A percentile compares a stretch with the other conserved stretches of the same genome.
Evolutionary conservation across 2,329 filamentous ascomycete species (phyloP).

Genomic region (Trichoderma brevicompactum): DNA sequence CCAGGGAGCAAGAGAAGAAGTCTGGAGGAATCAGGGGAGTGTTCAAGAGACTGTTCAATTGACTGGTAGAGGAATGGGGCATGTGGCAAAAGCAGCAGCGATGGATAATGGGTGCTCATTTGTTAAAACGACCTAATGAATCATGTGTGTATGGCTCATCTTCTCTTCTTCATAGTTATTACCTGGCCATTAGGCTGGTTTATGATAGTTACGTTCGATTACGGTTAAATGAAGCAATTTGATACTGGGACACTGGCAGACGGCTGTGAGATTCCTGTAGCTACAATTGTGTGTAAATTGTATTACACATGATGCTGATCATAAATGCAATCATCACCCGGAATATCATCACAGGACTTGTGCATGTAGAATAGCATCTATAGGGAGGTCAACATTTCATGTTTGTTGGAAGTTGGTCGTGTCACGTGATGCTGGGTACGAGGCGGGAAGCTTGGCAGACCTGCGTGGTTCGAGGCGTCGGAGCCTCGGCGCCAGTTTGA

Average conservation of each 20-base stretch:
- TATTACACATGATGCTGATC: not conserved
- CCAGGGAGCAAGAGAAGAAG: slow-evolving; percentile 38
- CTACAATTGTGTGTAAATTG: not conserved
- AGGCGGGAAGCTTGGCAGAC: too few species aligned
- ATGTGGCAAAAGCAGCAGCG: slow-evolving; percentile 13
- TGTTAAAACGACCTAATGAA: slow-evolving; percentile 28
- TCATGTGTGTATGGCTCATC: slow-evolving; percentile 29
- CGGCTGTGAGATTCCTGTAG: not conserved
- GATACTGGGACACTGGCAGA: not conserved
- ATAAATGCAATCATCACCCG: not conserved
- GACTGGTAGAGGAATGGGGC: slow-evolving; percentile 3
- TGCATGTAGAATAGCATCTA: too few species aligned
- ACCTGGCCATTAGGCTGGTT: slow-evolving; percentile 26
- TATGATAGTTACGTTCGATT: slow-evolving; percentile 27
- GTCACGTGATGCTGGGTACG: slow-evolving; percentile 12
- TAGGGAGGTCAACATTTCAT: not conserved
- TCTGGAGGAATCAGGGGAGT: slow-evolving; percentile 43
- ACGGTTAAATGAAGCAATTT: slow-evolving; percentile 26
- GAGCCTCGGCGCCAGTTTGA: slow-evolving; percentile 30
- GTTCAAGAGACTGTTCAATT: slow-evolving; percentile 47
- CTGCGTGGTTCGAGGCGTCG: not conserved
- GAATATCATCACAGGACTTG: too few species aligned
- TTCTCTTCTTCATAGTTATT: slow-evolving; percentile 21
- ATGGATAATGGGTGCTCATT: slow-evolving; percentile 18
- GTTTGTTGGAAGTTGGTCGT: not conserved